Evolutionary conservation across 2,329 filamentous ascomycete species (phyloP), one percentile per base, ranked within the genome.

Genomic region (Aureobasidium sp.): DNA sequence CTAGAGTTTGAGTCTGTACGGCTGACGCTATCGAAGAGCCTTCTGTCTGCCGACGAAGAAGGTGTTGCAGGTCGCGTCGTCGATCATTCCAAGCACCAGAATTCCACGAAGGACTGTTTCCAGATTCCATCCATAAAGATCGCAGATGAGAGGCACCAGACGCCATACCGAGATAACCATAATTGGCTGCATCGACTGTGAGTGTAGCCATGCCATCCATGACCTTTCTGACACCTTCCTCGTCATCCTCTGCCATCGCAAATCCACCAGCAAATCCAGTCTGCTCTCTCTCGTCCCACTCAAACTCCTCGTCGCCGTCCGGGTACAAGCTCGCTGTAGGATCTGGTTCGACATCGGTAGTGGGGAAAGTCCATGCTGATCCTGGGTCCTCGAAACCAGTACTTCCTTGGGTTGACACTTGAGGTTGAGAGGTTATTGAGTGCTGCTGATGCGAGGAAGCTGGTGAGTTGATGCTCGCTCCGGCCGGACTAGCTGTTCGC

Each of bases 151-250:
- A 57, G 15, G 60, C 54, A 19, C 60, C 60, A 21, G 60, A 58
- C n/a, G 60, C 60, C 43, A 47, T 61, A 1, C 77, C 78, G 9
- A 79, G 71, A 64, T 79, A 79, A 5, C 77, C 78, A 1, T 71
- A 70, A 31, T 76, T 73, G 7, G 57, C 57, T n/a, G 68, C 68
- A 29, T 71, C 69, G 4, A 70, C 67, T 0, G 69, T 68, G 17
- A 72, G 62, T 2, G 69, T 68, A 1, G 69, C 71, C 71, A 73
- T 73, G 27, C 69, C 69, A 37, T 70, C 67, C 43, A 61, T 57
- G 19, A 60, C 51, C 23, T 60, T 60, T 38, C 50, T 57, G 33
- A 57, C 50, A 15, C 50, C 50, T 50, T 61, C 60, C 7, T 61
- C 49, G 3, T 60, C 58, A 10, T 49, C 47, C 6, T 46, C 23